Evolutionary conservation across 1,139 yeast species (phyloP), one percentile per base, ranked within the genome.

Genomic region (Geotrichum candidum): DNA sequence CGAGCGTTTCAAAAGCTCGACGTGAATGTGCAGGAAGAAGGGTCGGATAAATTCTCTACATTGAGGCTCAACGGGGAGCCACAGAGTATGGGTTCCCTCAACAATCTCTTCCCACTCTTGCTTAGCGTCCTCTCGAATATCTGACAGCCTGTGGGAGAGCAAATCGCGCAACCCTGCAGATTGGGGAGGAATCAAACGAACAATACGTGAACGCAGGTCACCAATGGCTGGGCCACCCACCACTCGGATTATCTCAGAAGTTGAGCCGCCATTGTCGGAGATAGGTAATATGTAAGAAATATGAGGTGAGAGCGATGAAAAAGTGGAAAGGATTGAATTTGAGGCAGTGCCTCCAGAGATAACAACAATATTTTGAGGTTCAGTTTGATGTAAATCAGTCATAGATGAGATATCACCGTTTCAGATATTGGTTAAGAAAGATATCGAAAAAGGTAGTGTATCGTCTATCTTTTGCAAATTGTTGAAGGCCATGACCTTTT

Each of bases 201-300:
- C 88, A 52, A 91, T 79, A 60, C 98, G 74, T 0, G 97, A 90
- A 57, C 98, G 76, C 4, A 92, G 81, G 70, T 92, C 98, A 1
- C 98, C 98, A 62, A 92, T 90, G 0, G 97, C 97, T 1, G 97
- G 96, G 0, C 97, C 97, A 1, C 97, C 97, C 25, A 92, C 80
- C 1, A 91, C 91, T 18, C 97, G 77, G n/a, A 91, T 80, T 46
- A 92, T 81, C 74, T 92, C 98, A 35, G 96, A 87, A 0, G 97
- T 90, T 0, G 97, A 90, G 0, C 97, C 98, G 29, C 98, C 98
- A 71, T 92, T 92, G 72, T 92, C 98, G 61, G 90, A 86, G 13
- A 92, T 84, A 0, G 98, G 98, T 51, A 92, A 76, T 1, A 91
- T 79, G 68, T 88, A 91, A 0, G 87, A 78, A 15, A 88, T 77